Base-by-base conservation (phyloP, 352 stramenopile species). In the Phytophthora vignae region DNA sequence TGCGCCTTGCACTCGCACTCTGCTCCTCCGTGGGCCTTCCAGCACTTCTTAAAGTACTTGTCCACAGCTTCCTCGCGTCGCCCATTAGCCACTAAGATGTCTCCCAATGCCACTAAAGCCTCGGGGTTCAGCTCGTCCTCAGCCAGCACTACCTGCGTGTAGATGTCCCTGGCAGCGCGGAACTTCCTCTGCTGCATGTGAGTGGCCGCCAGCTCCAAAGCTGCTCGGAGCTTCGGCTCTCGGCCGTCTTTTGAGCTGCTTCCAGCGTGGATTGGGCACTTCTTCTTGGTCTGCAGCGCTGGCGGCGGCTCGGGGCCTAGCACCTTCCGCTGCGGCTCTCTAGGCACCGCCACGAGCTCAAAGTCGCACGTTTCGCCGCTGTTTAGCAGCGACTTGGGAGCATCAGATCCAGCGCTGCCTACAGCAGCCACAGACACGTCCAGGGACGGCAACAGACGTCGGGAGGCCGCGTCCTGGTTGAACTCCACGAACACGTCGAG, bases 111-210 rank as follows among this genome's bases (percentile, higher is more conserved):
- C 14, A 93, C 42, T 48, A 91, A 68, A 19, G 79, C 85, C 29
- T 91, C 79, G 0, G 67, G 42, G 55, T 93, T 81, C 7, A 25
- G 25, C 1, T 79, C 72, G 10, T 90, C 82, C 19, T 63, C 29
- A 2, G 66, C 50, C 8, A 90, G 63, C 49, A 93, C 67, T 10
- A 90, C 64, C 8, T 74, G 71, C 31, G 72, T 77, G 61, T 85
- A 90, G 42, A 86, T 60, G 27, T 90, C 82, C 6, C 75, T 67
- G 0, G 85, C 85, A 17, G 75, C 69, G 42, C 82, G 74, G 46
- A 85, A 86, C 42, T 82, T 88, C 29, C 64, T 72, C 44, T 81
- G 73, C 62, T 84, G 77, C 62, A 91, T 76, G 12, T 88, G 63
- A 9, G n/a, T 58, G 1, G 73, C 58, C 7, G 83, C 85, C 2